Evolutionary conservation across 768 basidiomycete genomes (phyloP), one percentile per base, ranked within the genome.

Genomic region (Russula sp.): DNA sequence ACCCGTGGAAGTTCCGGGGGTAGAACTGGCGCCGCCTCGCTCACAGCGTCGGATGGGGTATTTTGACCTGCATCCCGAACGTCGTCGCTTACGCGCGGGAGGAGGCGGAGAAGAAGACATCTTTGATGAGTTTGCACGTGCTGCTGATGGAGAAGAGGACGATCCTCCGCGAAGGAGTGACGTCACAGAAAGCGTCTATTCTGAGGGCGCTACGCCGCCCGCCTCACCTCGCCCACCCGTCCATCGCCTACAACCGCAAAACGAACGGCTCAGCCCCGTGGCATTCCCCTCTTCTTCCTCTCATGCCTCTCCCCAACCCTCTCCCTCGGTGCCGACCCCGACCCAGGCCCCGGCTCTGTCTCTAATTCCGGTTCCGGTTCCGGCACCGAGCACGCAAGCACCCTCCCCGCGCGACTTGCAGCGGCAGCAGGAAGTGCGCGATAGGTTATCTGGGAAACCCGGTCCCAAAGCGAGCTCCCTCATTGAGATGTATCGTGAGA

Each of bases 401-500:
- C 62, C 28, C 2, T 38, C 63, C 11, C 34, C 42, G 3, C 51
- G 52, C 20, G 63, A 64, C n/a, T 14, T 63, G 9, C 50, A 58
- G 14, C 57, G 62, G 4, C 62, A 63, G 3, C 57, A 64, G 52
- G 63, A 64, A 13, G 65, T 59, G 36, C 56, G 64, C 5, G 62
- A 67, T 3, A 50, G 62, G 28, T 18, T 64, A 7, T 28, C 63
- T 0, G 63, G 74, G 71, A 46, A 57, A 73, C 53, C 57, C 69
- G 20, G 63, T 76, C 16, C 85, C 84, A 76, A 86, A 76, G 90
- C 90, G 0, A 85, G 88, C 4, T 83, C 86, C 1, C 79, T 93
- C 57, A 93, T 92, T 69, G 89, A 92, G 73, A 89, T 93, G 89
- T 93, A 91, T 69, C 84, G 89, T 57, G 87, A 92, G 75, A 71